Conservation (phyloP, 106 monocot species). For the Acorus gramineus region DNA sequence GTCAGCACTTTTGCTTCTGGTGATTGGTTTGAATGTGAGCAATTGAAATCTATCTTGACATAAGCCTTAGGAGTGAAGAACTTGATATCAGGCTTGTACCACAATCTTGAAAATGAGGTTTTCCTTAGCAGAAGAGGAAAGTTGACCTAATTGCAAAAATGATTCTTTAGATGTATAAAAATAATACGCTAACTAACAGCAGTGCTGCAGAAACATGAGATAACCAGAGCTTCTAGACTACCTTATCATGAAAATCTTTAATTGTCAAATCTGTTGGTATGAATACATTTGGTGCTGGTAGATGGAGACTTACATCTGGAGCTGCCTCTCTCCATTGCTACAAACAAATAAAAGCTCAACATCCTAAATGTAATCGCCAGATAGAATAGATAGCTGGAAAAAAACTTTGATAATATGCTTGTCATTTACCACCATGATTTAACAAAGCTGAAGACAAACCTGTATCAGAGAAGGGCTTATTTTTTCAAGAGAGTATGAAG, state of each 20-base stretch:
- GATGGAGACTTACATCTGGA: conserved; percentile 55
- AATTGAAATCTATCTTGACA: conserved; percentile 72
- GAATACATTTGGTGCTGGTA: conserved; percentile 80
- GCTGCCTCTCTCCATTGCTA: conserved; percentile 76
- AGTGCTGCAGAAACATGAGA: neutral
- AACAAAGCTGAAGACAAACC: conserved; percentile 23
- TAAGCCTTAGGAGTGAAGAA: conserved; percentile 82
- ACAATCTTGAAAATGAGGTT: conserved; percentile 68
- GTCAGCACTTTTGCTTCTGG: conserved; percentile 82
- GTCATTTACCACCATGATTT: too few species aligned
- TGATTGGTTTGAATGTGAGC: conserved; percentile 66
- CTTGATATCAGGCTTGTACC: conserved; percentile 86
- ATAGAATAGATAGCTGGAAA: neutral
- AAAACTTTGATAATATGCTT: too few species aligned
- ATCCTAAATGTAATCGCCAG: neutral
- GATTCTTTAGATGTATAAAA: neutral
- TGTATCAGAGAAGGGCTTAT: conserved; percentile 40
- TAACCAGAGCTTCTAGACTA: conserved; percentile 8
- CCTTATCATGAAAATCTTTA: conserved; percentile 48
- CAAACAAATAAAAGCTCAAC: conserved; percentile 4
- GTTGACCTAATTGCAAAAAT: conserved; percentile 37
- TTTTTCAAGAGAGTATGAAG: conserved; percentile 49
- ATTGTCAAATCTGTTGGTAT: conserved; percentile 74
- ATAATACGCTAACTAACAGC: neutral
- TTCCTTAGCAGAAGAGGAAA: conserved; percentile 57